Percentiles rank a stretch among this genome's conserved stretches.
phyloP scores from a whole-genome alignment of 257 asterid species.

The Gynochthodes officinalis region DNA sequence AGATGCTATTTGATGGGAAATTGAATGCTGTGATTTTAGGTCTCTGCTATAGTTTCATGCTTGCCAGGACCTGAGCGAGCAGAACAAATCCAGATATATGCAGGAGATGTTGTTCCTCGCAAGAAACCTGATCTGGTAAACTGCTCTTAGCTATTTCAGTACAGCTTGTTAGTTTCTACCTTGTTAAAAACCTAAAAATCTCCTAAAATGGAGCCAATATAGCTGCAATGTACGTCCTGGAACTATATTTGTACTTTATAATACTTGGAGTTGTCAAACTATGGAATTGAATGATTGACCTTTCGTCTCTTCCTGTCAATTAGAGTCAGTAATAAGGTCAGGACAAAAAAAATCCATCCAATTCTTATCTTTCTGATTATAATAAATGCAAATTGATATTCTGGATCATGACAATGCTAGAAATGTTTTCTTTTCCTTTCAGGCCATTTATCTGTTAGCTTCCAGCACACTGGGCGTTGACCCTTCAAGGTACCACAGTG shows the following conservation, averaged over 20 bases:
- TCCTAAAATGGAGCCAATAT: not conserved
- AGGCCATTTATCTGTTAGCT: slow-evolving; percentile 91
- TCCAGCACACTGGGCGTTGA: slow-evolving; percentile 73
- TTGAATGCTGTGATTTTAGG: slow-evolving; percentile 35
- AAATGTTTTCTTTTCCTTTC: slow-evolving; percentile 25
- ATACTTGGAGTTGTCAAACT: not conserved
- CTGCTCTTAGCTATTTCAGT: slow-evolving; percentile 8
- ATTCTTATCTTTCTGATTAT: too few relatives aligned
- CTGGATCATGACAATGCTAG: not conserved
- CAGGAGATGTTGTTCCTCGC: slow-evolving; percentile 92
- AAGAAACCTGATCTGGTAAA: slow-evolving; percentile 97
- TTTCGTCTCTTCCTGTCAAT: not conserved
- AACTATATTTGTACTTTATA: not conserved
- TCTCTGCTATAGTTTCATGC: slow-evolving; percentile 85
- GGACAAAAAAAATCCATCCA: too few relatives aligned
- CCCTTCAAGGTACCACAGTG: slow-evolving; percentile 64
- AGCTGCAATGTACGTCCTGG: not conserved
- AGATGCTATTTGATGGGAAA: not conserved
- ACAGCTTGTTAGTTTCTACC: too few relatives aligned
- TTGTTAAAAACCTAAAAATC: not conserved
- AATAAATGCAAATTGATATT: not conserved
- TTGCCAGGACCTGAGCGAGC: slow-evolving; percentile 80
- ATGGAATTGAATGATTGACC: not conserved
- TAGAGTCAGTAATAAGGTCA: too few relatives aligned
- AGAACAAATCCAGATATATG: slow-evolving; percentile 72